A percentile compares a stretch with the other conserved stretches of the same genome.
Conservation (phyloP, 352 stramenopile species). For the Phytopythium kandeliae region DNA sequence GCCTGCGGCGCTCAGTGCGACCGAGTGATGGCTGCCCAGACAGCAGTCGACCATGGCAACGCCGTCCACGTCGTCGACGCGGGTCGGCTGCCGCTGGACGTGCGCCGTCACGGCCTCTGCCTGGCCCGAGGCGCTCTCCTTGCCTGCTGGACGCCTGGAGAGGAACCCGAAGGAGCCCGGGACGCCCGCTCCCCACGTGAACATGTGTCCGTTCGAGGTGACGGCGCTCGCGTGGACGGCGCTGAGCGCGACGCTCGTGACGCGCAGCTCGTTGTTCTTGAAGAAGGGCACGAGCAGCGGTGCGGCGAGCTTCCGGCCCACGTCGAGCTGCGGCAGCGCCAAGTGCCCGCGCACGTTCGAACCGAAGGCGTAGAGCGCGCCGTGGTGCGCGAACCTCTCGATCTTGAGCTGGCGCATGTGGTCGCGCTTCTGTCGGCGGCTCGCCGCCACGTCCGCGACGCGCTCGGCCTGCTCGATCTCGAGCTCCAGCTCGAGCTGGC, state of each 20-base stretch:
- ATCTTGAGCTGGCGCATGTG: slow-evolving; percentile 61
- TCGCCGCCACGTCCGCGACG: slow-evolving; percentile 60
- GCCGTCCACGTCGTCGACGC: slow-evolving; percentile 65
- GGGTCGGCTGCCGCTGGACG: slow-evolving; percentile 32
- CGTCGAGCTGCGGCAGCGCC: slow-evolving; percentile 38
- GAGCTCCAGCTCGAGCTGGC: slow-evolving; percentile 49
- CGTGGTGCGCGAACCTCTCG: slow-evolving; percentile 62
- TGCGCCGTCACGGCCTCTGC: slow-evolving; percentile 6
- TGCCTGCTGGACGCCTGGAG: slow-evolving; percentile 1
- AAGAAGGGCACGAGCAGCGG: slow-evolving; percentile 54
- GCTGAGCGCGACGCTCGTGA: slow-evolving; percentile 38
- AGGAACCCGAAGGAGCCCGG: slow-evolving; percentile 63
- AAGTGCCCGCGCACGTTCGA: slow-evolving; percentile 50
- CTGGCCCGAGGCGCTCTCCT: background rate
- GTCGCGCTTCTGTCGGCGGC: slow-evolving; percentile 60
- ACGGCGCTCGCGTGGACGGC: slow-evolving; percentile 55
- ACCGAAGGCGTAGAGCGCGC: slow-evolving; percentile 68
- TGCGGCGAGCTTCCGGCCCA: slow-evolving; percentile 24
- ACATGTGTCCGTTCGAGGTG: slow-evolving; percentile 57
- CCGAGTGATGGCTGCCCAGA: slow-evolving; percentile 59
- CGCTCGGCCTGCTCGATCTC: slow-evolving; percentile 48
- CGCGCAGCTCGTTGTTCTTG: slow-evolving; percentile 65
- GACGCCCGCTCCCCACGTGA: slow-evolving; percentile 62
- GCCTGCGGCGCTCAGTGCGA: slow-evolving; percentile 52
- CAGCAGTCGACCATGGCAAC: slow-evolving; percentile 35